A percentile compares a stretch with the other conserved stretches of the same genome.
These are phyloP conservation scores for Penicillium goetzii DNA, from an alignment of 495 filamentous ascomycete species.

Conservation along the genomic window DNA sequence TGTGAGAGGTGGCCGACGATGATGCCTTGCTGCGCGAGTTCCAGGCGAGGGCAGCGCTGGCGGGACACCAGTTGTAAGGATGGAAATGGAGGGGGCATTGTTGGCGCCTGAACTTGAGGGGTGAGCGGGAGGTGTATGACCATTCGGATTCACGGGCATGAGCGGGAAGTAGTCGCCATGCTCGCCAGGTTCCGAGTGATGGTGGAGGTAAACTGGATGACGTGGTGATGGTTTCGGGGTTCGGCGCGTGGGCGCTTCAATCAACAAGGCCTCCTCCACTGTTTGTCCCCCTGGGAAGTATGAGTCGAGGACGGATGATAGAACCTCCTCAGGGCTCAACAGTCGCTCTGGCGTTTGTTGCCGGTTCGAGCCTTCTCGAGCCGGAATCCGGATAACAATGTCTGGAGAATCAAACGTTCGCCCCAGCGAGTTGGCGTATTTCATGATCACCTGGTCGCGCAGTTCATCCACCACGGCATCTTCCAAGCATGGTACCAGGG, in stretches of 20 bases:
- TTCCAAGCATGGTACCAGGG: constrained; percentile 79
- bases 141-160: constrained; percentile 61
- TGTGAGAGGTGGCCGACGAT: constrained; percentile 47
- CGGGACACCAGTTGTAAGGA: constrained; percentile 77
- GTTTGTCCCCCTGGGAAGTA: constrained; percentile 89
- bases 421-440: constrained; percentile 92
- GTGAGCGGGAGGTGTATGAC: constrained; percentile 43
- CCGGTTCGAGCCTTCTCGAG: constrained; percentile 52
- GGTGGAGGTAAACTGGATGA: constrained; percentile 57
- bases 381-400: constrained; percentile 66
- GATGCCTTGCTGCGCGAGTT: constrained; percentile 52
- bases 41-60: constrained; percentile 87
- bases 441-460: constrained; percentile 86
- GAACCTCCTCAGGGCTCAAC: constrained; percentile 85
- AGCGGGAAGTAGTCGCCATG: constrained; percentile 88
- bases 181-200: constrained; percentile 67
- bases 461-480: constrained; percentile 95
- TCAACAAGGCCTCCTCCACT: constrained; percentile 88
- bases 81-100: constrained; percentile 65
- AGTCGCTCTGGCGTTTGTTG: constrained; percentile 62
- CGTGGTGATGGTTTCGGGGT: constrained; percentile 85
- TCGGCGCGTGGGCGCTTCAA: constrained; percentile 80
- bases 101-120: constrained; percentile 39
- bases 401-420: constrained; percentile 89
- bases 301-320: constrained; percentile 74